Percentiles rank a stretch among this genome's conserved stretches.
Evolutionary conservation across 768 basidiomycete genomes (phyloP).

Genomic region (Hygrocybe punicea): DNA sequence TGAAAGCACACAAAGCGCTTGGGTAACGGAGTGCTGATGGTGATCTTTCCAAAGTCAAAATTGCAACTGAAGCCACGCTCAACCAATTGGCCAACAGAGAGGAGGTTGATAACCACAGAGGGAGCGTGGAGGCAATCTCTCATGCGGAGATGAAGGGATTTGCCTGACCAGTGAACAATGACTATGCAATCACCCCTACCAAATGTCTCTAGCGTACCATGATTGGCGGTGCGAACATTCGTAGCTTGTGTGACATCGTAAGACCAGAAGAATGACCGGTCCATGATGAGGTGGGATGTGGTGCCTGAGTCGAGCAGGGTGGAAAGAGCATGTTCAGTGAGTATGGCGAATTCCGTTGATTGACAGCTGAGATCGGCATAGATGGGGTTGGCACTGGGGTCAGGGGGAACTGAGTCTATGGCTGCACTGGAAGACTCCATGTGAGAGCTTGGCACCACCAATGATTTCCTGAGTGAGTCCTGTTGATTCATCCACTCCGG

Average conservation of each 20-base stretch:
- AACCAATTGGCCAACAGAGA: slow-evolving; percentile 20
- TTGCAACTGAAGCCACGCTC: slow-evolving; percentile 8
- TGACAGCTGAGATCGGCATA: neutral
- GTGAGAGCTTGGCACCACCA: no score
- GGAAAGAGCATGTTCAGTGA: neutral
- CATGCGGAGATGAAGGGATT: slow-evolving; percentile 8
- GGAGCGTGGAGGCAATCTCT: slow-evolving; percentile 26
- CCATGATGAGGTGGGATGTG: slow-evolving; percentile 18
- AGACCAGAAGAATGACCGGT: slow-evolving; percentile 11
- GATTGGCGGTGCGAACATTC: slow-evolving; percentile 19
- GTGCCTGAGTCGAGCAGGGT: slow-evolving; percentile 20
- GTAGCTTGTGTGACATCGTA: slow-evolving; percentile 7
- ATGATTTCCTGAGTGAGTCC: no score
- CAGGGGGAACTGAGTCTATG: no score
- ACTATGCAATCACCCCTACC: slow-evolving; percentile 16
- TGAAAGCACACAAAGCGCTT: neutral
- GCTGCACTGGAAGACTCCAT: neutral
- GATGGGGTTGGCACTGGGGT: neutral
- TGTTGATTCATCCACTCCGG: slow-evolving; percentile 5
- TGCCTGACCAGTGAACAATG: neutral
- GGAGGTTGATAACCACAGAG: slow-evolving; percentile 15
- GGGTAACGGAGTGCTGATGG: no score
- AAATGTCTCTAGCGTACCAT: slow-evolving; percentile 5
- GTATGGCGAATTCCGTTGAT: neutral
- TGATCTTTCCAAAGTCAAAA: no score